phyloP scores from a whole-genome alignment of 202 grass and related monocot species.

The Musa balbisiana region DNA sequence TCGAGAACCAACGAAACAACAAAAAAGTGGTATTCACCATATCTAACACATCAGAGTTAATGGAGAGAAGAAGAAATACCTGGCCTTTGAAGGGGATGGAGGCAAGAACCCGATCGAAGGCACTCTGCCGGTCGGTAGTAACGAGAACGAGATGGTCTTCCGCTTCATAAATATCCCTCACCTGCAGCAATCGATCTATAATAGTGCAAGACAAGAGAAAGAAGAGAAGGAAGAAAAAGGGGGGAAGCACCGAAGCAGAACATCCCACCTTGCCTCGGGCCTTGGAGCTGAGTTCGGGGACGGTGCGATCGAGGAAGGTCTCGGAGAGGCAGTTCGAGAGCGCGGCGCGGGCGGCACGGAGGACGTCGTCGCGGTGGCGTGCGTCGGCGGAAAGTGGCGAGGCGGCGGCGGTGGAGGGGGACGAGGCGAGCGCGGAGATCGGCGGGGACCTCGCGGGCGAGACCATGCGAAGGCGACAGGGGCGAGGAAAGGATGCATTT shows the following conservation, averaged over 20 bases:
- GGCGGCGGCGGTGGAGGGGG: background rate
- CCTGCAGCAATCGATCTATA: conserved; percentile 29
- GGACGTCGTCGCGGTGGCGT: conserved; percentile 48
- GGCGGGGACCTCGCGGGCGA: conserved; percentile 10
- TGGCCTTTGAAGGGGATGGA: conserved; percentile 96
- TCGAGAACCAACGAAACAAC: too few relatives aligned
- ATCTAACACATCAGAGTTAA: background rate
- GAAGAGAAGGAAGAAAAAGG: background rate
- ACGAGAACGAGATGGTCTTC: conserved; percentile 71
- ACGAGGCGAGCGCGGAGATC: conserved; percentile 8
- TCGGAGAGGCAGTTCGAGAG: conserved; percentile 64
- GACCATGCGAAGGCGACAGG: conserved; percentile 19
- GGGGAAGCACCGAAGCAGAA: background rate
- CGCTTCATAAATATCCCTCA: conserved; percentile 84
- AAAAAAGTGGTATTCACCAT: background rate
- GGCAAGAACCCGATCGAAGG: conserved; percentile 77
- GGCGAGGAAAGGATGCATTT: background rate
- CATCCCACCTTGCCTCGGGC: conserved; percentile 68
- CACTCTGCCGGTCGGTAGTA: conserved; percentile 88
- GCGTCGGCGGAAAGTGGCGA: conserved; percentile 48
- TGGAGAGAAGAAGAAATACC: conserved; percentile 29
- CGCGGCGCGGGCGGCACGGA: conserved; percentile 35
- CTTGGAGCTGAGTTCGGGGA: conserved; percentile 53
- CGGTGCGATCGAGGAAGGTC: conserved; percentile 61
- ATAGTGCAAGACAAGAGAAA: background rate